Percentiles rank a stretch among this genome's conserved stretches.
Conservation (phyloP, 768 basidiomycete genomes). For the Naganishia vaughanmartiniae region DNA sequence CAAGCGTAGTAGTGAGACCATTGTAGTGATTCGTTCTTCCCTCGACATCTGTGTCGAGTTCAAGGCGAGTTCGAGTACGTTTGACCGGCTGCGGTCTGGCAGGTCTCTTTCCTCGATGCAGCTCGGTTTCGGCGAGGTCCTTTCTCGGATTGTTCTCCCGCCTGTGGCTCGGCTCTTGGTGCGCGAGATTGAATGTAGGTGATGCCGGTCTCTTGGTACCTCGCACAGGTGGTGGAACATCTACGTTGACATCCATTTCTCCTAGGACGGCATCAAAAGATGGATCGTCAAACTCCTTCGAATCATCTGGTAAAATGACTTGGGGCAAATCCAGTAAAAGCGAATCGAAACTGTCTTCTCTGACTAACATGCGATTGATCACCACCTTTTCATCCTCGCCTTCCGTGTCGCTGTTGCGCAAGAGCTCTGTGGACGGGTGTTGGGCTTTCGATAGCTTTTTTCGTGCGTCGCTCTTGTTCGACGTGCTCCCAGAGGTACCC, state of each 20-base stretch:
- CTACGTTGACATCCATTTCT: background rate
- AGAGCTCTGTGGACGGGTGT: background rate
- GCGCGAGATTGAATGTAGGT: background rate
- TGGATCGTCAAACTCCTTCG: slow-evolving; percentile 20
- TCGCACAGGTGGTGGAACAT: background rate
- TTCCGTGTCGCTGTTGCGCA: slow-evolving; percentile 13
- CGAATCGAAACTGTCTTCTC: background rate
- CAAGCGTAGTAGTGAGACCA: too few species aligned
- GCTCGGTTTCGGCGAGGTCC: background rate
- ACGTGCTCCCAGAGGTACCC: background rate
- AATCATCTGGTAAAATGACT: background rate
- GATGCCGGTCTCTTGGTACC: background rate
- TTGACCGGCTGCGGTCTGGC: slow-evolving; percentile 13
- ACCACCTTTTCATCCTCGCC: background rate
- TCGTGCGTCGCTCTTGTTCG: background rate
- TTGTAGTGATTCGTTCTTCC: background rate
- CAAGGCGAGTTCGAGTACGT: background rate
- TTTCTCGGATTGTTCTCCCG: background rate
- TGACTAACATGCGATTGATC: slow-evolving; percentile 11
- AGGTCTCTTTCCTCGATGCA: background rate
- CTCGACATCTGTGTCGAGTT: background rate
- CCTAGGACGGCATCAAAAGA: slow-evolving; percentile 1
- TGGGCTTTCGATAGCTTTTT: background rate
- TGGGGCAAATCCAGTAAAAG: background rate
- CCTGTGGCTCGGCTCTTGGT: background rate